phyloP scores from a whole-genome alignment of 176 grass and related monocot species.

The Puccinellia tenuiflora region DNA sequence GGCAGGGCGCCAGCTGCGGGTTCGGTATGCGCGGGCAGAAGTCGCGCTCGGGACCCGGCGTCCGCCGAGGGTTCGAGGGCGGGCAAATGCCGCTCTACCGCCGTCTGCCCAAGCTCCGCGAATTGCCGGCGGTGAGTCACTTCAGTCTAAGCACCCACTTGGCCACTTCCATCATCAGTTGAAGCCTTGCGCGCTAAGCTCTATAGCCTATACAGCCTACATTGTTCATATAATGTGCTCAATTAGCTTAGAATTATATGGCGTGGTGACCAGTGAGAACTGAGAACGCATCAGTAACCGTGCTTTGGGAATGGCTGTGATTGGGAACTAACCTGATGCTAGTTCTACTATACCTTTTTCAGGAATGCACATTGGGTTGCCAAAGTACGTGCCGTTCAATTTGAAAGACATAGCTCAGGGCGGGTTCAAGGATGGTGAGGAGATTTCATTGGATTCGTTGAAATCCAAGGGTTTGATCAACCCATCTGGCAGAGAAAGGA shows the following conservation, averaged over 20 bases:
- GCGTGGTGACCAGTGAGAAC: neutral
- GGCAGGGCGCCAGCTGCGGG: constrained; percentile 92
- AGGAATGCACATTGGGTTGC: constrained; percentile 91
- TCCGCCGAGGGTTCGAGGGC: constrained; percentile 90
- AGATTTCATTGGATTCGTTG: constrained; percentile 75
- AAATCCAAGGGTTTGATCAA: constrained; percentile 81
- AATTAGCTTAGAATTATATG: neutral
- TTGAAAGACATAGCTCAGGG: constrained; percentile 68
- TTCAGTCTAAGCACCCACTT: neutral
- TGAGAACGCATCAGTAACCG: neutral
- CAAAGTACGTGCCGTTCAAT: constrained; percentile 88
- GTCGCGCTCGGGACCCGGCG: constrained; percentile 78
- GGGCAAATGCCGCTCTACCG: constrained; percentile 97
- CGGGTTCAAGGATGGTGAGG: constrained; percentile 88
- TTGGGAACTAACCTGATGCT: constrained; percentile 10
- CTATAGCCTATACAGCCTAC: neutral
- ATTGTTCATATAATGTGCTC: neutral
- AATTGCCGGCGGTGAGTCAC: constrained; percentile 72
- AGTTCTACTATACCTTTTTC: constrained; percentile 16
- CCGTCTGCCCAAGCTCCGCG: constrained; percentile 83
- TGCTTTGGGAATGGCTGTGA: neutral
- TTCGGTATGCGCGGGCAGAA: constrained; percentile 97
- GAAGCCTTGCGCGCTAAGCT: neutral
- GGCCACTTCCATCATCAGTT: neutral
- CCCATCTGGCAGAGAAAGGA: constrained; percentile 87